Evolutionary conservation across 1,284 basidiomycete genomes (phyloP), one percentile per base, ranked within the genome.

Genomic region (Heterobasidion parviporum): DNA sequence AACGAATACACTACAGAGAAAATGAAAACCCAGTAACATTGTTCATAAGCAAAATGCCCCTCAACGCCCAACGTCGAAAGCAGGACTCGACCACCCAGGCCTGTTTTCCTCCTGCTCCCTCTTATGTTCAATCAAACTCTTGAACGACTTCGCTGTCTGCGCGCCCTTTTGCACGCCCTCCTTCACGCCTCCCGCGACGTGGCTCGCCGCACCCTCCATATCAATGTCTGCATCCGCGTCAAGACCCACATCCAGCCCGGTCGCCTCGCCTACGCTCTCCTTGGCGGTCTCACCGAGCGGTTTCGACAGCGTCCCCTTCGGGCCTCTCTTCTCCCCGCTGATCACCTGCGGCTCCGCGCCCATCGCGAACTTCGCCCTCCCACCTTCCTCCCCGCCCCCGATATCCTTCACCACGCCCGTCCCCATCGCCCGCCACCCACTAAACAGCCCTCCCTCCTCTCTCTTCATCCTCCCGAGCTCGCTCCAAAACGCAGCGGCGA

Each of bases 261-360:
- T 12, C 32, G 18, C 10, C 16, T 33, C 32, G 2, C 32, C 18
- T 2, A 26, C 32, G 15, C 15, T 33, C 18, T 33, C 16, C 32
- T 18, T 18, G 8, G n/a, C 50, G 51, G 58, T 65, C 54, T 76
- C 70, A 32, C 60, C 64, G 20, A 85, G 48, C 1, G 74, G 70
- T 63, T 81, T 75, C 3, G 79, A 74, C 14, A 74, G 72, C 2
- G 72, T 81, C 1, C 80, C 85, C 51, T 80, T 64, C 1, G 85
- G 85, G 0, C 85, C 86, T 2, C 70, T 74, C 72, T 87, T 85
- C 59, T 82, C 76, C 0, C 82, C 81, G 20, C 75, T 67, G 36
- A 88, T 66, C 43, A 88, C 78, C 71, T 88, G 85, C 43, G 85
- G 85, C 67, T 85, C 84, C 3, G 77, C 82, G 4, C 85, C 85